A percentile compares a stretch with the other conserved stretches of the same genome.
Conservation (phyloP, 2,329 filamentous ascomycete species). For the Xylariaceae sp. region DNA sequence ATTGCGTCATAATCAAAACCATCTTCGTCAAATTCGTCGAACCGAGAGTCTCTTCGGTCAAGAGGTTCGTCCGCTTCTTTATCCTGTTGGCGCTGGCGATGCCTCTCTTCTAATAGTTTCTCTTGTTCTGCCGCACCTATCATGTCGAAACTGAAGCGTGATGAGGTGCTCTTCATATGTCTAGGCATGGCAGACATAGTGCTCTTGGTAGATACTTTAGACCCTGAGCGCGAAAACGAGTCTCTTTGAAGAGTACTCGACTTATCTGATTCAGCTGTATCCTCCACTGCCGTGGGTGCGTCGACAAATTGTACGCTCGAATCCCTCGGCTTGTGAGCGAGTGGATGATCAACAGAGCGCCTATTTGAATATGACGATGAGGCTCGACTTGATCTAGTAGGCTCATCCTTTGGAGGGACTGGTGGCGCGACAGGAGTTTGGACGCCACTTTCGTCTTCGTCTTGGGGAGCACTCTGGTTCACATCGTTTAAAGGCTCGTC, state of each 20-base stretch:
- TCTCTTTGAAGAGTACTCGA: slow-evolving; percentile 33
- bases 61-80: slow-evolving; percentile 45
- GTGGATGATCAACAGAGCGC: slow-evolving; percentile 18
- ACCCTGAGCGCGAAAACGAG: slow-evolving; percentile 49
- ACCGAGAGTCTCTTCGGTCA: slow-evolving; percentile 47
- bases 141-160: slow-evolving; percentile 79
- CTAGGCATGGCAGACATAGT: slow-evolving; percentile 50
- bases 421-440: slow-evolving; percentile 24
- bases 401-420: slow-evolving; percentile 38
- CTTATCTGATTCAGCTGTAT: slow-evolving; percentile 21
- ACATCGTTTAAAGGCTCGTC: slow-evolving; percentile 18
- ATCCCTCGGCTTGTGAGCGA: too few species aligned
- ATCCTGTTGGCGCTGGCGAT: slow-evolving; percentile 63
- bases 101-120: slow-evolving; percentile 68
- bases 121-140: slow-evolving; percentile 64
- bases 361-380: slow-evolving; percentile 33
- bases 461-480: slow-evolving; percentile 16
- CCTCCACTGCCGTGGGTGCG: slow-evolving; percentile 11
- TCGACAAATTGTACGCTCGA: slow-evolving; percentile 10
- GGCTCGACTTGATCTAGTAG: slow-evolving; percentile 24
- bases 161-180: slow-evolving; percentile 73
- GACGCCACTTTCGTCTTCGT: slow-evolving; percentile 11
- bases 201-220: slow-evolving; percentile 44
- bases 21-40: slow-evolving; percentile 61
- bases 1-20: slow-evolving; percentile 58